A percentile compares a stretch with the other conserved stretches of the same genome.
phyloP scores from a whole-genome alignment of 106 monocot species.

The Dendrobium huoshanense region DNA sequence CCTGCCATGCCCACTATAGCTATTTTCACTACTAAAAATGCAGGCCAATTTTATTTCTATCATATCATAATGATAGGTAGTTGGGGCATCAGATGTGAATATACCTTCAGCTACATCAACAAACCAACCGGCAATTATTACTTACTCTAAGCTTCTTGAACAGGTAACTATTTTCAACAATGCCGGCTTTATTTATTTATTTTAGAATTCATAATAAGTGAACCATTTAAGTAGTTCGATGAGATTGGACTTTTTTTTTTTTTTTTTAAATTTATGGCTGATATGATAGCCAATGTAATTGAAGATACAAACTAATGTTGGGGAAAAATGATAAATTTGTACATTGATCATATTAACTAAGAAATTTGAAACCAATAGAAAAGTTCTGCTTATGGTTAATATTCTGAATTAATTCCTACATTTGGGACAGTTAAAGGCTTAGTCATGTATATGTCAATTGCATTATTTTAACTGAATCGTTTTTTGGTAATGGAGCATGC shows the following conservation, averaged over 20 bases:
- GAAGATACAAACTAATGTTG: not conserved
- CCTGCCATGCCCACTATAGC: not conserved
- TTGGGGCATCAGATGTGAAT: slow-evolving; percentile 58
- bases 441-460: too few relatives aligned
- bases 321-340: not conserved
- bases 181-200: not conserved
- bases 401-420: too few relatives aligned
- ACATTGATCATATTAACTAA: not conserved
- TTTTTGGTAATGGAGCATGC: too few relatives aligned
- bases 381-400: too few relatives aligned
- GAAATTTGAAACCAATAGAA: not conserved
- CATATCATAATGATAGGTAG: slow-evolving; percentile 44
- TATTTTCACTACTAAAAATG: not conserved
- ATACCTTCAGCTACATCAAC: slow-evolving; percentile 49
- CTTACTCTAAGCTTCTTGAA: slow-evolving; percentile 58
- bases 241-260: not conserved
- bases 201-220: not conserved
- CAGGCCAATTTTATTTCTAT: slow-evolving; percentile 2
- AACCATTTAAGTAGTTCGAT: not conserved
- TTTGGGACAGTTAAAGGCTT: too few relatives aligned
- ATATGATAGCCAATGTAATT: not conserved
- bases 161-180: slow-evolving; percentile 36
- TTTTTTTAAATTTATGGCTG: not conserved
- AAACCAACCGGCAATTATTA: slow-evolving; percentile 54
- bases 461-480: too few relatives aligned